Conservation (phyloP, 768 basidiomycete genomes). For the Mycena vulgaris region DNA sequence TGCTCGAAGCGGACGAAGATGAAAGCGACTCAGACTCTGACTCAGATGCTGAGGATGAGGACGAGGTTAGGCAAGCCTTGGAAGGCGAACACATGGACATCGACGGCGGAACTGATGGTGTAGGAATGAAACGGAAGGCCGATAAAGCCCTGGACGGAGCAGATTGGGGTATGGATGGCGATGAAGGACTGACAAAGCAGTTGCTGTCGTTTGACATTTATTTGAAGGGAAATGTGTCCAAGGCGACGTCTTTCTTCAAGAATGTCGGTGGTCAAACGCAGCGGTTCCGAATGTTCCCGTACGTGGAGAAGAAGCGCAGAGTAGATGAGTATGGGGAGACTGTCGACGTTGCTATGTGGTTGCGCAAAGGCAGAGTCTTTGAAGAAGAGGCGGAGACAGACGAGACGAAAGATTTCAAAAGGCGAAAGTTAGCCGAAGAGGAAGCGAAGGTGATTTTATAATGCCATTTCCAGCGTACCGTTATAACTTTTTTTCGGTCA, state of each 20-base stretch:
- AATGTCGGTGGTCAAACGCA: constrained; percentile 77
- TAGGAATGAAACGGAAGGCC: constrained; percentile 56
- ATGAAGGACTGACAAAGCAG: constrained; percentile 82
- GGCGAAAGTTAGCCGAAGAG: constrained; percentile 80
- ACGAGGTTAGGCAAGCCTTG: constrained; percentile 70
- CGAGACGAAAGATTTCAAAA: constrained; percentile 80
- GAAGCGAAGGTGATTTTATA: constrained; percentile 77
- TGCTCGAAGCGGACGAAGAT: constrained; percentile 96
- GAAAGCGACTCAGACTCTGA: constrained; percentile 86
- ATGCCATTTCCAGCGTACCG: neutral
- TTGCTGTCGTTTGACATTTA: constrained; percentile 95
- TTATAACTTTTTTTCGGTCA: constrained; percentile 45
- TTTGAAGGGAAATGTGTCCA: constrained; percentile 95
- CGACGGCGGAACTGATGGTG: constrained; percentile 51
- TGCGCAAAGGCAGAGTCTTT: constrained; percentile 90
- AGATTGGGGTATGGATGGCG: constrained; percentile 83
- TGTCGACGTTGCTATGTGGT: constrained; percentile 96
- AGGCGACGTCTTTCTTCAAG: constrained; percentile 91
- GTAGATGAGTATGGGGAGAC: constrained; percentile 98
- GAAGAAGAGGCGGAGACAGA: constrained; percentile 92
- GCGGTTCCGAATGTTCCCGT: constrained; percentile 97
- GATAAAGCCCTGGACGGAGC: constrained; percentile 66
- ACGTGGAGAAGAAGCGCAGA: constrained; percentile 91
- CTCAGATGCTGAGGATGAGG: constrained; percentile 75
- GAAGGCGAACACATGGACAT: constrained; percentile 66